phyloP scores from a whole-genome alignment of 1,284 basidiomycete genomes.

The Xerocomus amazonicus region DNA sequence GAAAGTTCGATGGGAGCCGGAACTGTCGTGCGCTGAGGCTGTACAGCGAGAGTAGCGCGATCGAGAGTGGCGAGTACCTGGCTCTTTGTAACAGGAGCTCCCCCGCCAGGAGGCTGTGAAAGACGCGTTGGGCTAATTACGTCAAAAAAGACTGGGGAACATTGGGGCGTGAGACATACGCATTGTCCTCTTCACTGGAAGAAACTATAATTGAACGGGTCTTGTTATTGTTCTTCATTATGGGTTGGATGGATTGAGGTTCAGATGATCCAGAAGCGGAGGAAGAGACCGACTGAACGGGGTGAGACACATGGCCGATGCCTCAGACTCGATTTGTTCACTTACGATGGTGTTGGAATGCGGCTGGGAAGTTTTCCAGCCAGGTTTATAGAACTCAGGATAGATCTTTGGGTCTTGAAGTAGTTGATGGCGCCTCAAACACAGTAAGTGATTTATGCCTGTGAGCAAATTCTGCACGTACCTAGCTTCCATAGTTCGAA shows the following conservation, averaged over 20 bases:
- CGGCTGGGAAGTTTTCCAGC: conserved; percentile 12
- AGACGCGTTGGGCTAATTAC: conserved; percentile 9
- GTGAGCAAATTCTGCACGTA: neutral
- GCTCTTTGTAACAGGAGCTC: conserved; percentile 12
- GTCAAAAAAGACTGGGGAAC: neutral
- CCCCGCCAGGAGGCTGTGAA: neutral
- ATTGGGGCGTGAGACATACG: conserved; percentile 7
- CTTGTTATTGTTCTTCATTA: conserved; percentile 6
- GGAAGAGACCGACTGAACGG: conserved; percentile 23
- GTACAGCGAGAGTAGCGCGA: conserved; percentile 15
- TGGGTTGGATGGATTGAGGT: conserved; percentile 16
- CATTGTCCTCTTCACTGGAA: conserved; percentile 27
- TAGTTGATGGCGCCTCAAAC: conserved; percentile 25
- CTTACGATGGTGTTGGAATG: conserved; percentile 22
- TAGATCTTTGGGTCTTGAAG: conserved; percentile 27
- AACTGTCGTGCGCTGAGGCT: conserved; percentile 18
- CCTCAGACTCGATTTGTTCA: neutral
- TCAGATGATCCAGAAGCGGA: conserved; percentile 23
- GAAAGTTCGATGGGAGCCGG: conserved; percentile 32
- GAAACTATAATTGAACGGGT: conserved; percentile 21
- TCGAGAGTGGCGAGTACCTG: conserved; percentile 24
- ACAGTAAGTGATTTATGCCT: neutral
- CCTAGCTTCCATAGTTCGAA: conserved; percentile 24
- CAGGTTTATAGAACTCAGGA: conserved; percentile 31
- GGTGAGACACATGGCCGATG: neutral